Evolutionary conservation across 805 yeast species (phyloP).

Genomic region (Saccharomyces kudriavzevii): DNA sequence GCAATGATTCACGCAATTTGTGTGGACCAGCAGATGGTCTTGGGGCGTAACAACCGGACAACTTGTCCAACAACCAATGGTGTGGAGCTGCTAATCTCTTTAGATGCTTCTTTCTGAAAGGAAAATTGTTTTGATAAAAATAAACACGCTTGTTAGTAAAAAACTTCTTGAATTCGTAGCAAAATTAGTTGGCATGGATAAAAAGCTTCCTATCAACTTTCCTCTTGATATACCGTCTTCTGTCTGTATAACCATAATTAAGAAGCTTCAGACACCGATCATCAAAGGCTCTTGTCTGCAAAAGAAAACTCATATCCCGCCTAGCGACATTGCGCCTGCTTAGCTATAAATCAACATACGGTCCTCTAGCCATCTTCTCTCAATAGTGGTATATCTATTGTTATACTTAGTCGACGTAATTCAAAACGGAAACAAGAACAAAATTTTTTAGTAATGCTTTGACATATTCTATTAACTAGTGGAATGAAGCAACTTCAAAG

Average conservation of each 20-base stretch:
- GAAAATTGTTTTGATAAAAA: neutral
- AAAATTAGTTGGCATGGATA: neutral
- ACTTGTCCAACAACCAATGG: conserved; percentile 99
- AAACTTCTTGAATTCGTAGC: neutral
- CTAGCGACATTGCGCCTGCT: neutral
- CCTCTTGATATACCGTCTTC: neutral
- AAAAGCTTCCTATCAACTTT: neutral
- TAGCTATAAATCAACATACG: conserved; percentile 37
- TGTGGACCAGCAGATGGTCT: conserved; percentile 99
- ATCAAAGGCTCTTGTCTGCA: neutral
- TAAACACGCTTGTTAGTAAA: neutral
- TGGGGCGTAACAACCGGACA: conserved; percentile 99
- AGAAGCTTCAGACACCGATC: neutral
- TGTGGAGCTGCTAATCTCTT: conserved; percentile 99
- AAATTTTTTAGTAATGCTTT: neutral
- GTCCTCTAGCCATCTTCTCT: conserved; percentile 68
- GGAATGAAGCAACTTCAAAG: neutral
- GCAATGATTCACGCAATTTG: conserved; percentile 96
- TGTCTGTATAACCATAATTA: neutral
- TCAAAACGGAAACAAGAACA: neutral
- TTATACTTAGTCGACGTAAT: neutral
- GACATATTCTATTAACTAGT: neutral
- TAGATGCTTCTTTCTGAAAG: conserved; percentile 87
- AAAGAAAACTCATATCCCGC: neutral
- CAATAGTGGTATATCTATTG: conserved; percentile 4